phyloP scores from a whole-genome alignment of 1,139 yeast genomes.

The Hanseniaspora gamundiae region DNA sequence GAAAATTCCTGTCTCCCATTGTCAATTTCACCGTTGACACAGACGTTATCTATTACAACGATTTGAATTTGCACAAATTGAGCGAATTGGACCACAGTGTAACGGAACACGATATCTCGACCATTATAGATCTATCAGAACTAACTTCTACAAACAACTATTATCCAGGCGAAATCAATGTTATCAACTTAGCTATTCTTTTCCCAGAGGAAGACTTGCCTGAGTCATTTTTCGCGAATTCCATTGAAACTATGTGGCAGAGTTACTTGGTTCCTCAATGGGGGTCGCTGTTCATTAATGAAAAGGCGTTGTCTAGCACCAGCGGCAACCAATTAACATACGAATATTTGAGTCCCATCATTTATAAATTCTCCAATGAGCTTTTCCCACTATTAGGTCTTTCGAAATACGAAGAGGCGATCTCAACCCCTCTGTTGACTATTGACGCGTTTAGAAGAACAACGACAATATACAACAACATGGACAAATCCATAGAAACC shows the following conservation, averaged over 20 bases:
- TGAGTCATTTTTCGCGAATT: slow-evolving; percentile 16
- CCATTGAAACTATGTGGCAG: slow-evolving; percentile 37
- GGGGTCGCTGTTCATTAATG: slow-evolving; percentile 62
- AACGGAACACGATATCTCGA: slow-evolving; percentile 22
- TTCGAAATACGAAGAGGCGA: slow-evolving; percentile 35
- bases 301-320: slow-evolving; percentile 25
- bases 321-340: slow-evolving; percentile 24
- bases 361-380: slow-evolving; percentile 67
- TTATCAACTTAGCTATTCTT: slow-evolving; percentile 21
- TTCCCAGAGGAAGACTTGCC: slow-evolving; percentile 18
- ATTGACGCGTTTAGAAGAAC: slow-evolving; percentile 56
- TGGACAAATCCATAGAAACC: slow-evolving; percentile 41
- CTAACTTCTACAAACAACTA: slow-evolving; percentile 21
- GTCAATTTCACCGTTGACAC: slow-evolving; percentile 69
- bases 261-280: slow-evolving; percentile 82
- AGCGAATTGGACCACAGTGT: slow-evolving; percentile 30
- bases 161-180: slow-evolving; percentile 15
- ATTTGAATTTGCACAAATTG: slow-evolving; percentile 29
- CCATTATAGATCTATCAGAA: slow-evolving; percentile 28
- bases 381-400: slow-evolving; percentile 63
- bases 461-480: slow-evolving; percentile 39
- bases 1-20: slow-evolving; percentile 35
- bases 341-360: slow-evolving; percentile 40
- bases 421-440: slow-evolving; percentile 40
- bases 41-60: slow-evolving; percentile 58